Conservation (phyloP, 169 alveolate species). For the Plasmodium knowlesi region DNA sequence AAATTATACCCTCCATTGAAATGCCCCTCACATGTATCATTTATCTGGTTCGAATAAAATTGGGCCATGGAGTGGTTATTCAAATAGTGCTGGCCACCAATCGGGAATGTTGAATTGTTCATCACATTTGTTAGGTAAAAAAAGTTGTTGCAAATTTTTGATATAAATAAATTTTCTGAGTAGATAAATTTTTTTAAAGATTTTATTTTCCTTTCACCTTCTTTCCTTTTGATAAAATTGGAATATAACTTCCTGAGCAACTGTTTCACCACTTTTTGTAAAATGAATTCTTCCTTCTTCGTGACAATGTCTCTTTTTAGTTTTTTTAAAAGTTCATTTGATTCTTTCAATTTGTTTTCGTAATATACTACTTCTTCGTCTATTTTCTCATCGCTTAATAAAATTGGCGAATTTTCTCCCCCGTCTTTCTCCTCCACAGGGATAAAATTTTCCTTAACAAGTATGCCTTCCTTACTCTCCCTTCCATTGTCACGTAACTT, state of each 20-base stretch:
- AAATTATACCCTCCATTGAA: neutral
- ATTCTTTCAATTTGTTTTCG: constrained; percentile 36
- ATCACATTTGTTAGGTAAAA: neutral
- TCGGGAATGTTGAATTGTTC: neutral
- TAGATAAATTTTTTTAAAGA: constrained; percentile 54
- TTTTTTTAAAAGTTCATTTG: constrained; percentile 13
- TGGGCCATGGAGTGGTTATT: neutral
- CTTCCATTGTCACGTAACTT: neutral
- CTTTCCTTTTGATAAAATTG: constrained; percentile 56
- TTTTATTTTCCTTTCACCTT: constrained; percentile 44
- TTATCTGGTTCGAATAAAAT: constrained; percentile 13
- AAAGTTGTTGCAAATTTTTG: constrained; percentile 29
- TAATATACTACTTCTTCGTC: constrained; percentile 54
- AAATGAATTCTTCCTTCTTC: constrained; percentile 7
- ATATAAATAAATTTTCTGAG: constrained; percentile 59
- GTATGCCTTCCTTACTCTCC: neutral
- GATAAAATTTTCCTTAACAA: neutral
- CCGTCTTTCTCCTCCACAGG: neutral
- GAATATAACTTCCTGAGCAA: constrained; percentile 18
- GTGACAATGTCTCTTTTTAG: constrained; percentile 5
- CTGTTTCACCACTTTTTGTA: constrained; percentile 32
- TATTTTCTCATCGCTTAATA: constrained; percentile 12
- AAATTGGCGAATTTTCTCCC: neutral
- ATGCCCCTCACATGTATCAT: neutral
- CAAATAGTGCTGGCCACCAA: neutral